Evolutionary conservation across 345 rosid genomes (phyloP).

Genomic region (Euphorbia pulcherrima): DNA sequence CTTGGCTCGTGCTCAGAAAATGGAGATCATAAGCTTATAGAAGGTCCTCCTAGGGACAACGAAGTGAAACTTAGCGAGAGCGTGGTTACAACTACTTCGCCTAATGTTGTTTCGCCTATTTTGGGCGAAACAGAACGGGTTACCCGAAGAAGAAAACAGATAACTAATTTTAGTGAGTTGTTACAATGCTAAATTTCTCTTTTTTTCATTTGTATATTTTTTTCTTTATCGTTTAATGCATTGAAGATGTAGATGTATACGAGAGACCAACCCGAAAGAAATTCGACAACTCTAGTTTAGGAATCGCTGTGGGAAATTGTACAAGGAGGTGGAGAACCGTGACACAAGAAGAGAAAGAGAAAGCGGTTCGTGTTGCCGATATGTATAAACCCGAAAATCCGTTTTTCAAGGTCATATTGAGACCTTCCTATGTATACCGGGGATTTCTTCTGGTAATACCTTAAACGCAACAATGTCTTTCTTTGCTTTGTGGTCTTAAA

Average conservation of each 20-base stretch:
- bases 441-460: constrained; percentile 34
- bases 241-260: constrained; percentile 7
- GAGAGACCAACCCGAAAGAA: constrained; percentile 9
- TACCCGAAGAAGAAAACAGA: constrained; percentile 16
- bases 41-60: constrained; percentile 18
- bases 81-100: constrained; percentile 9
- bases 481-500: not conserved
- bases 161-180: constrained; percentile 22
- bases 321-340: constrained; percentile 28
- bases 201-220: not conserved
- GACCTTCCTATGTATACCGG: constrained; percentile 33
- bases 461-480: not conserved
- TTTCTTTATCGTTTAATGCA: constrained; percentile 1
- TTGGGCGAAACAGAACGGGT: constrained; percentile 3
- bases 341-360: constrained; percentile 29
- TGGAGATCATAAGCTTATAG: not conserved
- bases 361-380: constrained; percentile 26
- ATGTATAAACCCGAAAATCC: constrained; percentile 33
- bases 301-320: constrained; percentile 5
- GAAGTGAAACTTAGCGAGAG: constrained; percentile 15
- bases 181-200: not conserved
- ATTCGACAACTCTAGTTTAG: constrained; percentile 1
- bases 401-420: constrained; percentile 34
- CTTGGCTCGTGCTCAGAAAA: constrained; percentile 3
- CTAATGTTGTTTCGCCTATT: constrained; percentile 15